Evolutionary conservation across 2,329 filamentous ascomycete genomes (phyloP), one percentile per base, ranked within the genome.

Genomic region (Polychaeton citri): DNA sequence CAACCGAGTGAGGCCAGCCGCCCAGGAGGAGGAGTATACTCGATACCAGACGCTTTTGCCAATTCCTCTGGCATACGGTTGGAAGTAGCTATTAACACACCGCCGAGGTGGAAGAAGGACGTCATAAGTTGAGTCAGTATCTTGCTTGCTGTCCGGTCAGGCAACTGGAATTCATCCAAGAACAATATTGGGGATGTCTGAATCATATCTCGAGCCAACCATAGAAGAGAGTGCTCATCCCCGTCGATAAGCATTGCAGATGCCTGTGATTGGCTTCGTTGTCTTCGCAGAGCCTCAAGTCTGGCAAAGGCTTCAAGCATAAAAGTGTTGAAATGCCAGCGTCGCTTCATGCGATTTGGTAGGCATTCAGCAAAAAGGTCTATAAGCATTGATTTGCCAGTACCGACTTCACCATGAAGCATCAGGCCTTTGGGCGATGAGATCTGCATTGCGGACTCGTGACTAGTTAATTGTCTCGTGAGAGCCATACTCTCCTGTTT

Each of bases 241-340:
- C 57, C 49, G 16, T 43, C 42, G 15, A 3, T 7, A 7, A 28
- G 15, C 3, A 5, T 6, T 32, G 5, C 13, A 5, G 17, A 19
- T 4, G 30, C 10, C 17, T 12, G 10, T 16, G 30, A 17, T 16
- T 13, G 4, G 18, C 30, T 32, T 12, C 61, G 53, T 46, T 47
- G 54, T 19, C 58, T 56, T 3, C 82, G 66, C 31, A 81, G 68
- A 9, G 68, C 62, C 47, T 88, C 83, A 1, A 90, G 64, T 34
- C 77, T 76, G 1, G 81, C 78, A 32, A 87, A 68, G 0, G 74
- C 76, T 45, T 87, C 77, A 6, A 88, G 64, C 80, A 90, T 90
- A 49, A 90, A 90, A 0, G 80, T 85, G 53, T 84, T 85, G 59
- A 86, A 90, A 52, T 88, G 83, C 76, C 79, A 86, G 40, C 81